Percentiles rank a stretch among this genome's conserved stretches.
Evolutionary conservation across 164 flowering plant genomes (phyloP).

Genomic region (Chimonanthus salicifolius): DNA sequence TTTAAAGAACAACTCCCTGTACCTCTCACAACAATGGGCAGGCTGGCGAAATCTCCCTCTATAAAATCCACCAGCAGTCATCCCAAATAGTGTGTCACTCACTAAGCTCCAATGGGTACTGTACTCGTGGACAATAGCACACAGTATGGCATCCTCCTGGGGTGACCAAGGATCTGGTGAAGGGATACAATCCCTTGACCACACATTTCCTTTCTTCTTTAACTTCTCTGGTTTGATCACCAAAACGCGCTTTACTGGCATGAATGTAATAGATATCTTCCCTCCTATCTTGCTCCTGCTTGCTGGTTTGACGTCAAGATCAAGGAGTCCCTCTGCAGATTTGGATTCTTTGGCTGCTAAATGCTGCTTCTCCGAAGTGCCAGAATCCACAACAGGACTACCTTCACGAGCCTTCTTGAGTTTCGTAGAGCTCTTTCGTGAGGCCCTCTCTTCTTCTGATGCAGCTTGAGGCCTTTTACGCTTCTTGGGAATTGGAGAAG

Average conservation of each 20-base stretch:
- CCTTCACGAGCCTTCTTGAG: constrained; percentile 38
- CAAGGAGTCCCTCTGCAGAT: constrained; percentile 32
- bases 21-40: constrained; percentile 89
- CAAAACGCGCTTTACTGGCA: constrained; percentile 76
- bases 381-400: constrained; percentile 19
- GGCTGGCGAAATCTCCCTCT: constrained; percentile 93
- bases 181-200: constrained; percentile 74
- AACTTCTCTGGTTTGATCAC: constrained; percentile 80
- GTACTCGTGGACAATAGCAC: constrained; percentile 94
- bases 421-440: constrained; percentile 61
- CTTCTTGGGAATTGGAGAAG: constrained; percentile 41
- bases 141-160: constrained; percentile 85
- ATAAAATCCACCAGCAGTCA: constrained; percentile 83
- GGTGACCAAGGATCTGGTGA: constrained; percentile 82
- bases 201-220: constrained; percentile 68
- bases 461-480: constrained; percentile 43
- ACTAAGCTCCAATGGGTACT: constrained; percentile 85
- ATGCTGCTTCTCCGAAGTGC: constrained; percentile 25
- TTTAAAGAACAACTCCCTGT: constrained; percentile 73
- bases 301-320: constrained; percentile 49
- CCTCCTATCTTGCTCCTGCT: constrained; percentile 65
- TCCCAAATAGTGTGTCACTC: constrained; percentile 76
- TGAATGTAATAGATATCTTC: constrained; percentile 63
- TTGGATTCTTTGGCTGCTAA: constrained; percentile 35
- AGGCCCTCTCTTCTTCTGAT: constrained; percentile 35